A percentile compares a stretch with the other conserved stretches of the same genome.
Evolutionary conservation across 805 yeast genomes (phyloP).

Genomic region (Starmerella sirachaensis): DNA sequence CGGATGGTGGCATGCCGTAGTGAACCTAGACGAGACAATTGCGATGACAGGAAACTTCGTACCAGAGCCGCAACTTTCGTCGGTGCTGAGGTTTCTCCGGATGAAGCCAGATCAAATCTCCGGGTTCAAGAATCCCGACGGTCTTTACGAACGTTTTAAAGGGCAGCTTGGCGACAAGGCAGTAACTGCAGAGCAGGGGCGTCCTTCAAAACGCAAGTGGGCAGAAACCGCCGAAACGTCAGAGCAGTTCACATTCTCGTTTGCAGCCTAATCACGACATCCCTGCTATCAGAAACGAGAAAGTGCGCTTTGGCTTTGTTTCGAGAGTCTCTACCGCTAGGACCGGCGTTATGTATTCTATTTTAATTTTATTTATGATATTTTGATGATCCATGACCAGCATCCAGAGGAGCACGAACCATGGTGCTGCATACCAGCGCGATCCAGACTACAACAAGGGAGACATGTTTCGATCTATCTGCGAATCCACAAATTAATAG

Average conservation of each 20-base stretch:
- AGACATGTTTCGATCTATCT: no score
- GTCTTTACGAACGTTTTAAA: constrained; percentile 50
- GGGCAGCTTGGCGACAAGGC: constrained; percentile 37
- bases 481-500: no score
- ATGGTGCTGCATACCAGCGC: no score
- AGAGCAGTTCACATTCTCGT: constrained; percentile 13
- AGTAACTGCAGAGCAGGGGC: constrained; percentile 24
- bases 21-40: constrained; percentile 55
- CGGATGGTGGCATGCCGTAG: constrained; percentile 97
- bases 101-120: constrained; percentile 59
- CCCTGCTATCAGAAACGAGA: background rate
- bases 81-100: constrained; percentile 55
- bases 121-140: constrained; percentile 49
- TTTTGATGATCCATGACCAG: no score
- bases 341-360: no score
- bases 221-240: constrained; percentile 5
- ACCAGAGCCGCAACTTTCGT: constrained; percentile 46
- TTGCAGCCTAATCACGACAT: background rate
- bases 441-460: no score
- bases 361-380: no score
- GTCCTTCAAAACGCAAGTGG: constrained; percentile 6
- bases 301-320: no score
- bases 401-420: no score
- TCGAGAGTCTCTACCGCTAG: no score
- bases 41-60: constrained; percentile 87